Conservation (phyloP, 805 yeast species). For the Candida parachauliodes region DNA sequence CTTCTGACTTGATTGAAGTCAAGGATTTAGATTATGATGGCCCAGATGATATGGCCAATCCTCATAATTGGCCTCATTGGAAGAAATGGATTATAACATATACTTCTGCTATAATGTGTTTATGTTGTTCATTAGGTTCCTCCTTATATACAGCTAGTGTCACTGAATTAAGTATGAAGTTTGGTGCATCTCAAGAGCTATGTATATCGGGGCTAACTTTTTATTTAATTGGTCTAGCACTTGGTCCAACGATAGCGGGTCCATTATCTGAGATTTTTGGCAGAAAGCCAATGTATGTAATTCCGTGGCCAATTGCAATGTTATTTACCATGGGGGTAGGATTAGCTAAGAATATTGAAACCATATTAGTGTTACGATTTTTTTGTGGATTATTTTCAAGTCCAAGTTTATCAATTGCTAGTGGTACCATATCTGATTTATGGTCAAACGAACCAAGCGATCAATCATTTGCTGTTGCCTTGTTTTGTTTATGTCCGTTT, state of each 20-base stretch:
- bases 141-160: conserved; percentile 68
- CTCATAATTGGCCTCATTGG: conserved; percentile 63
- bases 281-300: conserved; percentile 56
- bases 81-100: conserved; percentile 65
- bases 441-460: conserved; percentile 56
- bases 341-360: conserved; percentile 55
- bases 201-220: conserved; percentile 67
- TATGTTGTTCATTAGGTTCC: conserved; percentile 72
- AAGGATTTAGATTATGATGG: conserved; percentile 52
- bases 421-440: conserved; percentile 78
- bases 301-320: conserved; percentile 63
- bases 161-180: conserved; percentile 45
- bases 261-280: conserved; percentile 72
- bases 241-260: conserved; percentile 68
- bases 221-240: conserved; percentile 66
- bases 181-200: conserved; percentile 57
- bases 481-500: conserved; percentile 77
- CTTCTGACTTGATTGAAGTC: conserved; percentile 11
- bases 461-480: conserved; percentile 69
- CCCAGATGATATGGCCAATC: conserved; percentile 59
- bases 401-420: conserved; percentile 80
- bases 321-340: conserved; percentile 74
- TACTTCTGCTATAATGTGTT: conserved; percentile 61
- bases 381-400: conserved; percentile 74
- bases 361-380: conserved; percentile 65